Percentiles rank a stretch among this genome's conserved stretches.
These are phyloP conservation scores for Knufia fluminis DNA, from an alignment of 2,329 filamentous ascomycete species.

Conservation along the genomic window DNA sequence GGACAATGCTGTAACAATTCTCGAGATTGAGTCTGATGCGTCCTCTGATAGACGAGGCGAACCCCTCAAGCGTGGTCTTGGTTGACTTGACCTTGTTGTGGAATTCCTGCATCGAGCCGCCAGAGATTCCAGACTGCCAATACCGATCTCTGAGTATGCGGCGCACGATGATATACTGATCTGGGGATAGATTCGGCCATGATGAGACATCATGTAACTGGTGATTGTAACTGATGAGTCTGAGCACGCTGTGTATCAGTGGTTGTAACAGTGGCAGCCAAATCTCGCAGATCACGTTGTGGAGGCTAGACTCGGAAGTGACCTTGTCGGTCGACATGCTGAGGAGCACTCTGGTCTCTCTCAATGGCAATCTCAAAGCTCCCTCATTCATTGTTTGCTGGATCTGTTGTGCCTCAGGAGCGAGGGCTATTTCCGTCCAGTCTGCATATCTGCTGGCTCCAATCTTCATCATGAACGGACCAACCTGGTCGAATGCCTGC, in stretches of 20 bases:
- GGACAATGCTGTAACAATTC: slow-evolving; percentile 87
- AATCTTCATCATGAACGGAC: slow-evolving; percentile 64
- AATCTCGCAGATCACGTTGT: slow-evolving; percentile 65
- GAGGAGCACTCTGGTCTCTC: slow-evolving; percentile 84
- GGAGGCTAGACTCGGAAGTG: slow-evolving; percentile 61
- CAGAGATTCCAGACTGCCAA: slow-evolving; percentile 96
- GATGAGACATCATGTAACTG: slow-evolving; percentile 79
- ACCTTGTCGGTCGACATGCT: slow-evolving; percentile 85
- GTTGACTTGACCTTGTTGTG: slow-evolving; percentile 85
- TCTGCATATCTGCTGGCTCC: slow-evolving; percentile 68
- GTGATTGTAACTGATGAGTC: slow-evolving; percentile 80
- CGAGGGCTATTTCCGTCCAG: slow-evolving; percentile 70
- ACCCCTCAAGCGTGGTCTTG: slow-evolving; percentile 80
- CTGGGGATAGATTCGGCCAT: slow-evolving; percentile 66
- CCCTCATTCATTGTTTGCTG: slow-evolving; percentile 71
- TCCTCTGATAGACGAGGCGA: slow-evolving; percentile 85
- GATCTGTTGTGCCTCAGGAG: slow-evolving; percentile 67
- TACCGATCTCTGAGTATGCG: slow-evolving; percentile 88
- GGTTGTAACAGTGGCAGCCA: slow-evolving; percentile 76
- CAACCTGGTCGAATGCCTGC: slow-evolving; percentile 69
- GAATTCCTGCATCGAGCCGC: slow-evolving; percentile 92
- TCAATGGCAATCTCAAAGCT: slow-evolving; percentile 59
- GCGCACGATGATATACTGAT: slow-evolving; percentile 67
- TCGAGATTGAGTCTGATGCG: slow-evolving; percentile 84
- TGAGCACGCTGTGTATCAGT: slow-evolving; percentile 76